Evolutionary conservation across 2,329 filamentous ascomycete species (phyloP), one percentile per base, ranked within the genome.

Genomic region (Stenocarpella maydis): DNA sequence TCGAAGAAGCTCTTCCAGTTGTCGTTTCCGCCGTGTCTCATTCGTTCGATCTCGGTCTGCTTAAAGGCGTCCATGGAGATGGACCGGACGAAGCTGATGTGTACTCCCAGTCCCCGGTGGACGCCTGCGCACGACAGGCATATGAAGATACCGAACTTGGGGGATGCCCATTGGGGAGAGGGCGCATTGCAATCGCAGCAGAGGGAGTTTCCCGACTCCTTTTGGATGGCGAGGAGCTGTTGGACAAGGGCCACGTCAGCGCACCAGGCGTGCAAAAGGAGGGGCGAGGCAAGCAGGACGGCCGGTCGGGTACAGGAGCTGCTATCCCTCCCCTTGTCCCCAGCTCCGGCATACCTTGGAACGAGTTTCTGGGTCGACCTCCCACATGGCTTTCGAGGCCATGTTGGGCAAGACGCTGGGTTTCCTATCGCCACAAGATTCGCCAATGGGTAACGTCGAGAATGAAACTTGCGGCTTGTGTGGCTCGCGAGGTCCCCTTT

Each of bases 51-150:
- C 82, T 99, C 96, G 76, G 88, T 88, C 73, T 90, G 89, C 81
- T 99, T 99, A 86, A 99, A 98, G 69, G 94, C 94, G 83, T 99
- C 96, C 96, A 99, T 99, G 72, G 94, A 97, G 77, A 98, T 96
- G 77, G 92, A 96, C 71, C 96, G 92, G 73, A 99, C 95, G 83
- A 99, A 99, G 79, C 94, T 97, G 80, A 99, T 97, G 85, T 99
- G 96, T 43, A 99, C 96, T 71, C 96, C 96, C 37, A 99, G 89
- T 3, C 94, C 94, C 72, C 96, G 92, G 83, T 99, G 96, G 65
- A 96, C 93, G 75, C 96, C 96, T 41, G 95, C 95, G 84, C 96
- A 99, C 73, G 92, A 93, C 65, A 99, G 90, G 82, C 96, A 99
- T 86, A 99, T 98, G 85, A 99, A 99, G 80, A 97, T 93, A 78